Evolutionary conservation across 2,329 filamentous ascomycete genomes (phyloP).

Genomic region (Onygenales sp.): DNA sequence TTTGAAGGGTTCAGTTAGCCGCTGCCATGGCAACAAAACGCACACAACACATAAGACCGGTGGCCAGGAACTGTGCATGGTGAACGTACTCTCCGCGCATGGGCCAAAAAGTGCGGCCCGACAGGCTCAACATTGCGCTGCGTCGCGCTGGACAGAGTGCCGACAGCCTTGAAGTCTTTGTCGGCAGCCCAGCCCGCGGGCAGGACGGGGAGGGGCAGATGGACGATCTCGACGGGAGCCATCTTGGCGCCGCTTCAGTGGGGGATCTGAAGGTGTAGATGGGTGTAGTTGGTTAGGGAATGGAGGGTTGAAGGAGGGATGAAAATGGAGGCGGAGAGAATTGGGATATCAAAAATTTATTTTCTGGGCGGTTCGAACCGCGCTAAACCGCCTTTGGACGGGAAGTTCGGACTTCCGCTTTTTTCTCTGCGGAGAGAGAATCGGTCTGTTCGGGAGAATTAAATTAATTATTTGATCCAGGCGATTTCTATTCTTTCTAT

Average conservation of each 20-base stretch:
- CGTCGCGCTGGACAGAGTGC: constrained; percentile 63
- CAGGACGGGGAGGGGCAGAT: constrained; percentile 56
- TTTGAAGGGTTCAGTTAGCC: constrained; percentile 15
- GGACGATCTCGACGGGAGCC: constrained; percentile 46
- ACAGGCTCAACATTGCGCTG: constrained; percentile 91
- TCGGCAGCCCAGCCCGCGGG: constrained; percentile 70
- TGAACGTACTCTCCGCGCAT: constrained; percentile 71
- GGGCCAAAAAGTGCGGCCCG: constrained; percentile 93
- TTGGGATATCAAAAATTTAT: constrained; percentile 15
- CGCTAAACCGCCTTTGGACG: constrained; percentile 7
- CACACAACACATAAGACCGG: background rate
- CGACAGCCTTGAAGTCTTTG: constrained; percentile 83
- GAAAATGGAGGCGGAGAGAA: constrained; percentile 1
- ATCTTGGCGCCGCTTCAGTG: constrained; percentile 36
- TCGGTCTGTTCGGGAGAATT: no score
- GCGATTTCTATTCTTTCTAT: no score
- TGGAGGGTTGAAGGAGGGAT: background rate
- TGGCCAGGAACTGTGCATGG: background rate
- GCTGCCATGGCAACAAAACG: background rate
- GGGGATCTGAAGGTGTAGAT: background rate
- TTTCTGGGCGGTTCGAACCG: constrained; percentile 11
- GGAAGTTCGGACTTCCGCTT: background rate
- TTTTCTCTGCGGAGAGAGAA: background rate
- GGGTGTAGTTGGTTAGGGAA: background rate
- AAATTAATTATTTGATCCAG: background rate